These are phyloP conservation scores for Trichophyton schoenleinii DNA, from an alignment of 2,329 filamentous ascomycete genomes.

Conservation along the genomic window DNA sequence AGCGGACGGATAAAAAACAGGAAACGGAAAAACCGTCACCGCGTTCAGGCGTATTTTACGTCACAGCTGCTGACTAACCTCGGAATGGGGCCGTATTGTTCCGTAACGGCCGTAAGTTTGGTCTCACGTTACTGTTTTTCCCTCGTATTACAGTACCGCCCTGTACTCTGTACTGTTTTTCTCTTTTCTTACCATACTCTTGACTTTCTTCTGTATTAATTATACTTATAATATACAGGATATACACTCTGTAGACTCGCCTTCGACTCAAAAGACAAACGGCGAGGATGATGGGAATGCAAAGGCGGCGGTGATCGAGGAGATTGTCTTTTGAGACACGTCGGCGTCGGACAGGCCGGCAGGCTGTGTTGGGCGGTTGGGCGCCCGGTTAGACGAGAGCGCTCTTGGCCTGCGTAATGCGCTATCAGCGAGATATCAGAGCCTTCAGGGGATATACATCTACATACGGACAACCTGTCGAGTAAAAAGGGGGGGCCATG, in stretches of 20 bases:
- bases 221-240: no score
- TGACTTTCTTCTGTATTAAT: no score
- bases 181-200: neutral
- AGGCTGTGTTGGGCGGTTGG: neutral
- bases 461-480: neutral
- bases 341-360: neutral
- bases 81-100: neutral
- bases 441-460: no score
- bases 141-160: neutral
- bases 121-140: neutral
- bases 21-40: constrained; percentile 9
- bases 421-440: neutral
- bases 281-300: no score
- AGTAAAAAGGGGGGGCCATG: neutral
- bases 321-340: neutral
- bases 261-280: no score
- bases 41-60: constrained; percentile 1
- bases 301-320: no score
- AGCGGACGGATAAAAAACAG: constrained; percentile 10
- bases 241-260: no score
- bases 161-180: neutral
- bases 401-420: neutral
- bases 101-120: neutral
- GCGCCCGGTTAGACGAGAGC: neutral
- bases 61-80: constrained; percentile 2